Conservation (phyloP, 140 eudicot species). For the Senecio squalidus region DNA sequence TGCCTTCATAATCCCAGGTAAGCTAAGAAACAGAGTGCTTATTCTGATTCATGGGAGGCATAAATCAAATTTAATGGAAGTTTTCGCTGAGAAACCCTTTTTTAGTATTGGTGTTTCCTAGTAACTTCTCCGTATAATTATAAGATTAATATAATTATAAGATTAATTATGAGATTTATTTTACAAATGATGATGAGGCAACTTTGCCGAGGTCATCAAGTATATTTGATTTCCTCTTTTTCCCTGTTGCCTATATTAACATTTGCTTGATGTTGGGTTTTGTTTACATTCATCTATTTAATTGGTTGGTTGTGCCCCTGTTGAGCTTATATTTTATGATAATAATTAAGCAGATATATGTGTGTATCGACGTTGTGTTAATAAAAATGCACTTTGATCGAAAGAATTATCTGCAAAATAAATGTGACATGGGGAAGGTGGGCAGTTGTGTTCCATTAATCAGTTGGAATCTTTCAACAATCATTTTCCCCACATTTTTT, state of each 20-base stretch:
- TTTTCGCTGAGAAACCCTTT: no score
- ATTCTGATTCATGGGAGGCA: no score
- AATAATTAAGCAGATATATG: no score
- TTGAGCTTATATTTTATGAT: slow-evolving; percentile 3
- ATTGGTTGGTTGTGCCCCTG: slow-evolving; percentile 6
- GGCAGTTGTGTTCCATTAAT: slow-evolving; percentile 44
- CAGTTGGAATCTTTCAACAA: slow-evolving; percentile 37
- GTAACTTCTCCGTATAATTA: no score
- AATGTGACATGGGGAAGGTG: slow-evolving; percentile 40
- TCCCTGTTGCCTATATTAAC: slow-evolving; percentile 33
- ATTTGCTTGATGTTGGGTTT: slow-evolving; percentile 1
- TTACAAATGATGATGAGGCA: no score
- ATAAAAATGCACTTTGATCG: slow-evolving; percentile 33
- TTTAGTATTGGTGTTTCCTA: no score
- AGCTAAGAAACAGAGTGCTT: no score
- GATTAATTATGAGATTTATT: no score
- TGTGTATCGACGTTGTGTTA: slow-evolving; percentile 60
- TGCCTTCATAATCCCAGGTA: no score
- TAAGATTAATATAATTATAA: no score
- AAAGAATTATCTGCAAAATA: slow-evolving; percentile 48
- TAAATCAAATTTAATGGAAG: no score
- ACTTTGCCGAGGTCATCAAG: slow-evolving; percentile 67
- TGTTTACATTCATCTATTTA: slow-evolving; percentile 1
- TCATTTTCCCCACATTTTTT: slow-evolving; percentile 34
- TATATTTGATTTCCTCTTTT: slow-evolving; percentile 38